These are phyloP conservation scores for Pontederia crassipes DNA, from an alignment of 176 grass and related monocot genomes.

Conservation along the genomic window DNA sequence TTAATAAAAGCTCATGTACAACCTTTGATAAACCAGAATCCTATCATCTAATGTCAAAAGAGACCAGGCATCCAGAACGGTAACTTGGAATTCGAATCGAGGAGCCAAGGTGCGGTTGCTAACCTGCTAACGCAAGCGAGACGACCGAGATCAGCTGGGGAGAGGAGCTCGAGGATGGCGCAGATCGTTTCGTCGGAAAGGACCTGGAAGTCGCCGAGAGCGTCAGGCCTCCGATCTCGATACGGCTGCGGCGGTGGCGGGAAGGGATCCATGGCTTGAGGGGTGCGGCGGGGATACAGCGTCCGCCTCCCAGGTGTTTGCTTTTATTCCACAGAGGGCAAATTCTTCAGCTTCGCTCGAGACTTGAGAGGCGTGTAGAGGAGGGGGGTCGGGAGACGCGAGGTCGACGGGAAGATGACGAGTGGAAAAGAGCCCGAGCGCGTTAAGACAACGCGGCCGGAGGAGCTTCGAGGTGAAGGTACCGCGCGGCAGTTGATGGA, in stretches of 20 bases:
- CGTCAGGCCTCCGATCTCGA: constrained; percentile 42
- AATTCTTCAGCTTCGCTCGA: too few relatives aligned
- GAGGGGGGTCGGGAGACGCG: too few relatives aligned
- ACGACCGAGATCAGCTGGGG: constrained; percentile 59
- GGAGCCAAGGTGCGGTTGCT: not conserved
- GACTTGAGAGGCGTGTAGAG: too few relatives aligned
- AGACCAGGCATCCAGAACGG: not conserved
- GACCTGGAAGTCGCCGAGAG: constrained; percentile 60
- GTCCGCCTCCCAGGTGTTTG: not conserved
- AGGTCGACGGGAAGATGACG: too few relatives aligned
- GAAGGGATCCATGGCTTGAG: not conserved
- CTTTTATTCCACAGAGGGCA: too few relatives aligned
- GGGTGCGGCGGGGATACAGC: not conserved
- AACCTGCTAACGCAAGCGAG: constrained; percentile 91
- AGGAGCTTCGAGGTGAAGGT: too few relatives aligned
- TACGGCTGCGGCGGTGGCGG: constrained; percentile 2
- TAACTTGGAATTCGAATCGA: not conserved
- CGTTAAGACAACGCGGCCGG: too few relatives aligned
- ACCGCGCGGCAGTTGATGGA: too few relatives aligned
- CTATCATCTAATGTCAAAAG: not conserved
- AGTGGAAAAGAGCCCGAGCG: too few relatives aligned
- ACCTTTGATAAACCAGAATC: too few relatives aligned
- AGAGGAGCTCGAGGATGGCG: constrained; percentile 76
- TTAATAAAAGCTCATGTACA: too few relatives aligned
- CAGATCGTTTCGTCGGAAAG: constrained; percentile 75